phyloP scores from a whole-genome alignment of 306 rosid genomes.

The Lathyrus tuberosus region DNA sequence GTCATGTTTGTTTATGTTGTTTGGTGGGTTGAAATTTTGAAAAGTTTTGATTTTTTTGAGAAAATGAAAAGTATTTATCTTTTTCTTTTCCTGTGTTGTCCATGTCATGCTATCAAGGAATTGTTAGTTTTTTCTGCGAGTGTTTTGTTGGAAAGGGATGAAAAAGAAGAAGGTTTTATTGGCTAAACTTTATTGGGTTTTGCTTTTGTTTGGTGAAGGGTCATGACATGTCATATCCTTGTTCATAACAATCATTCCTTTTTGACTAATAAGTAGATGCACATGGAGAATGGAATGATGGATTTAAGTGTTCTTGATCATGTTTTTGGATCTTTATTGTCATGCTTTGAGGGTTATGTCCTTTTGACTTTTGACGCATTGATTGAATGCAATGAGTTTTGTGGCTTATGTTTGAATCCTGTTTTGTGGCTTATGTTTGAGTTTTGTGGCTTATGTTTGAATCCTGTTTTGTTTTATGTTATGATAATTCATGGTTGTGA shows the following conservation, averaged over 20 bases:
- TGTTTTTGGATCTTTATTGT: neutral
- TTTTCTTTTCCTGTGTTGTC: conserved; percentile 1
- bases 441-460: neutral
- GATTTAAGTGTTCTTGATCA: conserved; percentile 21
- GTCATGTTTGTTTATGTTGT: conserved; percentile 5
- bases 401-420: neutral
- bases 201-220: conserved; percentile 27
- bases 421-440: neutral
- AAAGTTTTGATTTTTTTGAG: conserved; percentile 1
- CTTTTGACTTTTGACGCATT: conserved; percentile 33
- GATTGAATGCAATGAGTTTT: neutral
- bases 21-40: conserved; percentile 33
- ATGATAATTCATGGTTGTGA: neutral
- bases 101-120: conserved; percentile 1
- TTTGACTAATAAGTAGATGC: conserved; percentile 31
- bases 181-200: conserved; percentile 13
- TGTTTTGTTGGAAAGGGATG: conserved; percentile 10
- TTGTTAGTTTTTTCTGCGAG: neutral
- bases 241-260: conserved; percentile 13
- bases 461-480: conserved; percentile 9
- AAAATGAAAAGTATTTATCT: neutral
- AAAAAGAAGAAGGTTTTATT: conserved; percentile 3
- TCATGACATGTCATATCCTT: neutral
- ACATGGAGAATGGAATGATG: conserved; percentile 16
- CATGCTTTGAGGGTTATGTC: conserved; percentile 1